Percentiles rank a stretch among this genome's conserved stretches.
Evolutionary conservation across 1,284 basidiomycete species (phyloP).

Genomic region (Heterobasidion occidentale): DNA sequence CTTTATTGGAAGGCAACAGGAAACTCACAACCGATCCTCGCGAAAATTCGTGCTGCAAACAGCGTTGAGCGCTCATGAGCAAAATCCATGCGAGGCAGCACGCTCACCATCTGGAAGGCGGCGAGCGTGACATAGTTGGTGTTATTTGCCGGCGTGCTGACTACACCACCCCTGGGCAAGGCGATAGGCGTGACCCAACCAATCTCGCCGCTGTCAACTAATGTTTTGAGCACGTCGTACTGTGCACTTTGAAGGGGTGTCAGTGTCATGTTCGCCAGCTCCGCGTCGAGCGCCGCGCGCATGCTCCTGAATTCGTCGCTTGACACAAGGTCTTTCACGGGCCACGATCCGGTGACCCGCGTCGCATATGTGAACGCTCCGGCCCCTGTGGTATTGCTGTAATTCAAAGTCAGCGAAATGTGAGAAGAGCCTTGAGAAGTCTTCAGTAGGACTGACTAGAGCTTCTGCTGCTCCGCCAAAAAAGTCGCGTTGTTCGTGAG

Average conservation of each 20-base stretch:
- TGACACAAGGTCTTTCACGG: constrained; percentile 4
- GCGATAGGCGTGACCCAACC: constrained; percentile 11
- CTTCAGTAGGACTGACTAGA: background rate
- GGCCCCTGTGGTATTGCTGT: constrained; percentile 1
- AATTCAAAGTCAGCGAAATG: background rate
- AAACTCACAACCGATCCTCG: constrained; percentile 9
- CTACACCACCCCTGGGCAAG: constrained; percentile 10
- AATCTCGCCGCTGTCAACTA: constrained; percentile 10
- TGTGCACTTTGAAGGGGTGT: constrained; percentile 8
- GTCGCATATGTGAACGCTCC: constrained; percentile 9
- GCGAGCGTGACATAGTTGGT: constrained; percentile 5
- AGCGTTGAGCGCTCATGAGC: background rate
- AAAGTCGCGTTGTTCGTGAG: background rate
- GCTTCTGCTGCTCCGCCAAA: background rate
- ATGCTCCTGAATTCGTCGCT: background rate
- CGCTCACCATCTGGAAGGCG: constrained; percentile 6
- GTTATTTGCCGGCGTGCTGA: constrained; percentile 4
- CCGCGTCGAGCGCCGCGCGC: constrained; percentile 5
- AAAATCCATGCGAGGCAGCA: background rate
- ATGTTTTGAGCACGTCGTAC: constrained; percentile 7
- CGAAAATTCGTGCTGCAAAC: constrained; percentile 8
- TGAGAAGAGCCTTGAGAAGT: background rate
- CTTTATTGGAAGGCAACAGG: background rate
- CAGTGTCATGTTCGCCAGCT: constrained; percentile 3
- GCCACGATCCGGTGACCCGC: constrained; percentile 5